Evolutionary conservation across 495 filamentous ascomycete species (phyloP).

Genomic region (Penicillium crystallinum): DNA sequence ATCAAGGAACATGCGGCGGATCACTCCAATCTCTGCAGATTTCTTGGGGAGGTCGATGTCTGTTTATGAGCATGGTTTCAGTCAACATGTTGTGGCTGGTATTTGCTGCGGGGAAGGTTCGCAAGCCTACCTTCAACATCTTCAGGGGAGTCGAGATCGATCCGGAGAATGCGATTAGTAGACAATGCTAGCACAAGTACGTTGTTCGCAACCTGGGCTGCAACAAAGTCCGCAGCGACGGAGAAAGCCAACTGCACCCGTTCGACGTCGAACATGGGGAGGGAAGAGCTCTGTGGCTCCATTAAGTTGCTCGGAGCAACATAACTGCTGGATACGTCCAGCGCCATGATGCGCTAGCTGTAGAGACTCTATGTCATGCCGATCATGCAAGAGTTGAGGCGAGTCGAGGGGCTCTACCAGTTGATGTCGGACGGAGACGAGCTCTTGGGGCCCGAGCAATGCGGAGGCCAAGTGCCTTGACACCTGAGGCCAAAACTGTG

Average conservation of each 20-base stretch:
- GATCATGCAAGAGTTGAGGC: slow-evolving; percentile 6
- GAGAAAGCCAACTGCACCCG: slow-evolving; percentile 86
- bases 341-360: slow-evolving; percentile 47
- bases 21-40: slow-evolving; percentile 80
- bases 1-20: slow-evolving; percentile 93
- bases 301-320: slow-evolving; percentile 50
- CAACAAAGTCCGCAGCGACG: slow-evolving; percentile 88
- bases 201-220: slow-evolving; percentile 96
- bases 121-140: slow-evolving; percentile 78
- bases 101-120: slow-evolving; percentile 11
- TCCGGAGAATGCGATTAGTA: slow-evolving; percentile 82
- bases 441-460: slow-evolving; percentile 13
- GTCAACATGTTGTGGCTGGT: slow-evolving; percentile 12
- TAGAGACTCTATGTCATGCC: slow-evolving; percentile 34
- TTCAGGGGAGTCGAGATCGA: slow-evolving; percentile 86
- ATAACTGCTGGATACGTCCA: slow-evolving; percentile 50
- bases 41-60: slow-evolving; percentile 98
- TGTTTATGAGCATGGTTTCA: slow-evolving; percentile 29
- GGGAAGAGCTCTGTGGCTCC: slow-evolving; percentile 52
- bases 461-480: slow-evolving; percentile 13
- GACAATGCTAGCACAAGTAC: slow-evolving; percentile 86
- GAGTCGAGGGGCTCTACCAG: slow-evolving; percentile 8
- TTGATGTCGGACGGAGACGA: slow-evolving; percentile 9
- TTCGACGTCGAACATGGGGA: slow-evolving; percentile 91
- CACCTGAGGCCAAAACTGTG: slow-evolving; percentile 9